Base-by-base conservation (phyloP, 1,139 yeast genomes). In the Debaryomyces sp. region DNA sequence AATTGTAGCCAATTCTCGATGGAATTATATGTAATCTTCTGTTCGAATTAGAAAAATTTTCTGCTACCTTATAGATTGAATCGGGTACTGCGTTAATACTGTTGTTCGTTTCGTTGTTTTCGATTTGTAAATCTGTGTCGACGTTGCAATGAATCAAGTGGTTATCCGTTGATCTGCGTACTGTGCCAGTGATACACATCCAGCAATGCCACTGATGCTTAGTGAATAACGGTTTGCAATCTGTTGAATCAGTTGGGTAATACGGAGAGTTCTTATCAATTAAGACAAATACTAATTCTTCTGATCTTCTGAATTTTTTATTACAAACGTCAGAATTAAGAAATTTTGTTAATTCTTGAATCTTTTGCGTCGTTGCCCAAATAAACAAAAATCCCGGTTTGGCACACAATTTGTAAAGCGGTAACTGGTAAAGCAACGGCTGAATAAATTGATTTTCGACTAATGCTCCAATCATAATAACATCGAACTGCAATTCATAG, bases 121-220 rank as follows among this genome's bases (percentile, higher is more conserved):
- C 94, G 41, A 76, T 77, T 51, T 86, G 86, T 50, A 91, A 74
- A 65, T 92, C 97, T 0, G 97, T 91, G 61, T 92, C 96, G 34
- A 91, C 82, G 61, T 92, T 92, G 68, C 98, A 92, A 63, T 92
- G 96, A 54, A 92, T 91, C 54, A 92, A 74, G 63, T 89, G 91
- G 24, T 80, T 80, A 66, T 92, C 97, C 0, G 86, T 84, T 1
- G 96, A 82, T 57, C 97, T 78, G 60, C 97, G 76, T 10, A 92
- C 92, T 0, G 97, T 92, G 5, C 97, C 97, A 3, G 96, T 91
- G 48, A 92, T 87, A 56, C 97, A 94, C 97, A 92, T 89, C 87
- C 96, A 88, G 60, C 97, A 92, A 67, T 92, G 97, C 97, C 97
- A 91, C 61, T 87, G 95, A 44, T 78, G 77, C 45, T 71, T 67